Percentiles rank a stretch among this genome's conserved stretches.
Evolutionary conservation across 2,329 filamentous ascomycete species (phyloP).

Genomic region (Phaeophleospora eucalypticola): DNA sequence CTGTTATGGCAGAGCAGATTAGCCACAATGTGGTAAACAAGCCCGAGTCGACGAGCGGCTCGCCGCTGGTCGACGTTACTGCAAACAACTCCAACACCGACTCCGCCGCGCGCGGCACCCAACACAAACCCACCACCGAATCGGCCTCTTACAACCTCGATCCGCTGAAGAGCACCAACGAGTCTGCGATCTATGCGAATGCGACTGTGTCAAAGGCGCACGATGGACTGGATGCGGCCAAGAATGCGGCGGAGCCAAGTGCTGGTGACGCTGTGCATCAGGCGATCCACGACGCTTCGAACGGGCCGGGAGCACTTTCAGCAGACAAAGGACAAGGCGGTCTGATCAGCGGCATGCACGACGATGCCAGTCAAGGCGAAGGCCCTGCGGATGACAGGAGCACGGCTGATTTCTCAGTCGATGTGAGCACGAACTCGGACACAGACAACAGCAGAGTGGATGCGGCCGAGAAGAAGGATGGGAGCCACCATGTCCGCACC

Average conservation of each 20-base stretch:
- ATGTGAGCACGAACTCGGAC: slow-evolving; percentile 71
- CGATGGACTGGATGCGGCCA: slow-evolving; percentile 13
- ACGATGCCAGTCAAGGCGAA: slow-evolving; percentile 36
- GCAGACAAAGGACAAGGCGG: slow-evolving; percentile 13
- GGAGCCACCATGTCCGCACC: slow-evolving; percentile 54
- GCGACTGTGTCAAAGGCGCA: slow-evolving; percentile 5
- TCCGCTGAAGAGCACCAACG: slow-evolving; percentile 16
- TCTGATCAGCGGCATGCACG: slow-evolving; percentile 21
- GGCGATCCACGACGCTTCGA: slow-evolving; percentile 9
- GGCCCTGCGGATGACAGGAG: slow-evolving; percentile 54
- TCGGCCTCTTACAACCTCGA: slow-evolving; percentile 38
- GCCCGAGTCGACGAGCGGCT: slow-evolving; percentile 62
- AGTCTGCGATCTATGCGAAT: slow-evolving; percentile 11
- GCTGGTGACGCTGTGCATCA: slow-evolving; percentile 28
- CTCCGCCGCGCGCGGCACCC: slow-evolving; percentile 48
- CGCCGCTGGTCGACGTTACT: slow-evolving; percentile 60
- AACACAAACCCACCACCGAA: slow-evolving; percentile 28
- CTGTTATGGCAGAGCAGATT: slow-evolving; percentile 71
- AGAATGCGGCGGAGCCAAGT: slow-evolving; percentile 29
- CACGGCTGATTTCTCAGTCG: slow-evolving; percentile 61
- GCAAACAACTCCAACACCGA: slow-evolving; percentile 52
- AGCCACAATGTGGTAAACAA: slow-evolving; percentile 69
- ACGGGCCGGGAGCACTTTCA: slow-evolving; percentile 3
- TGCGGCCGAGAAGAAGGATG: slow-evolving; percentile 51
- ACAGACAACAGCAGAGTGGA: slow-evolving; percentile 65